Evolutionary conservation across 2,329 filamentous ascomycete genomes (phyloP).

Genomic region (Pseudocercospora ulei): DNA sequence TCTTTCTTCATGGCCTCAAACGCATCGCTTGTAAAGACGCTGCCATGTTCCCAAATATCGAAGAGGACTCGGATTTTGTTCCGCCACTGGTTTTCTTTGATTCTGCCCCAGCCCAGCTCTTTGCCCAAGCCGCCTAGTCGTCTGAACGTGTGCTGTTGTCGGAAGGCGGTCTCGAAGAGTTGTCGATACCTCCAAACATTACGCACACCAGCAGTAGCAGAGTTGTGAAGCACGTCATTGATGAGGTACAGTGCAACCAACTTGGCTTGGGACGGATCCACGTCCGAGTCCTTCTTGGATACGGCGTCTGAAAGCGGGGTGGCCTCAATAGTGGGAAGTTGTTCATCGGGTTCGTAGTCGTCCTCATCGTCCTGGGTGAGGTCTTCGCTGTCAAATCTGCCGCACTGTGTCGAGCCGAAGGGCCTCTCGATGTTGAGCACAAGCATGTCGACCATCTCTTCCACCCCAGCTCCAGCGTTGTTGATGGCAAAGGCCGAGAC

Average conservation of each 20-base stretch:
- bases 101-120: constrained; percentile 64
- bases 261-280: constrained; percentile 62
- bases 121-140: constrained; percentile 63
- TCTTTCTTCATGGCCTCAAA: constrained; percentile 60
- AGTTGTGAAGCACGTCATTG: constrained; percentile 70
- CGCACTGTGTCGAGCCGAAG: constrained; percentile 56
- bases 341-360: constrained; percentile 34
- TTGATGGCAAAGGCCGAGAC: constrained; percentile 81
- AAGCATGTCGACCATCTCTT: constrained; percentile 85
- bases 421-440: constrained; percentile 72
- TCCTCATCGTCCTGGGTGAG: constrained; percentile 35
- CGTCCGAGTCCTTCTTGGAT: constrained; percentile 37
- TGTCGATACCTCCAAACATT: constrained; percentile 81
- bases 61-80: constrained; percentile 61
- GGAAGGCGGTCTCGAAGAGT: constrained; percentile 65
- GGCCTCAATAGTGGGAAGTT: constrained; percentile 35
- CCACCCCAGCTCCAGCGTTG: constrained; percentile 72
- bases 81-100: constrained; percentile 78
- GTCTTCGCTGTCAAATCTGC: constrained; percentile 51
- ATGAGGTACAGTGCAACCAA: constrained; percentile 74
- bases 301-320: constrained; percentile 23
- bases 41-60: constrained; percentile 57
- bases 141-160: constrained; percentile 60
- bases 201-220: constrained; percentile 62
- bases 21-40: constrained; percentile 60